Evolutionary conservation across 148 eudicot genomes (phyloP).

Genomic region (Heliosperma pusillum): DNA sequence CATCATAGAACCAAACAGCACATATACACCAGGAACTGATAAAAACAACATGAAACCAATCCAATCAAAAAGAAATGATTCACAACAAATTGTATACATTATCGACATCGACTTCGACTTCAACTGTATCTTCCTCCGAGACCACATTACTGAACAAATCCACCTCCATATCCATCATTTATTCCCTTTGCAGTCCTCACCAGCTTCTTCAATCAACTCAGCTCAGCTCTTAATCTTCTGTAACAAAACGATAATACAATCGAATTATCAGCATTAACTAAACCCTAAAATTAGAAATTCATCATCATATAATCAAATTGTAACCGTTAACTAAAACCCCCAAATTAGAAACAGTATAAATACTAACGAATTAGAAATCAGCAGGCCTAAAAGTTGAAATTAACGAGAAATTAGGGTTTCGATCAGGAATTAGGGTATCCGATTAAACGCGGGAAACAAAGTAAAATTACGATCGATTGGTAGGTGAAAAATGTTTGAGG

Average conservation of each 20-base stretch:
- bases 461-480: neutral
- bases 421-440: slow-evolving; percentile 3
- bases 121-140: slow-evolving; percentile 45
- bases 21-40: neutral
- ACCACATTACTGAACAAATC: slow-evolving; percentile 44
- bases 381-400: neutral
- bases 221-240: slow-evolving; percentile 11
- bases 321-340: neutral
- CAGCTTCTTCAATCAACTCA: slow-evolving; percentile 12
- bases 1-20: neutral
- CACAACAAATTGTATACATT: slow-evolving; percentile 29
- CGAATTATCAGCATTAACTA: neutral
- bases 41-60: neutral
- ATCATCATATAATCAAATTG: neutral
- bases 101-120: slow-evolving; percentile 33
- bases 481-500: neutral
- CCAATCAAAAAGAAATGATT: neutral
- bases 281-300: neutral
- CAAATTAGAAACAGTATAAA: neutral
- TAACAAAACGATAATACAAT: neutral
- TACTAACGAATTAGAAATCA: neutral
- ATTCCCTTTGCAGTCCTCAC: neutral
- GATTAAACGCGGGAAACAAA: neutral
- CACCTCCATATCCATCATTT: slow-evolving; percentile 41
- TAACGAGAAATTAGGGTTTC: neutral